Conservation (phyloP, 805 yeast genomes). For the Hyphopichia homilentoma region DNA sequence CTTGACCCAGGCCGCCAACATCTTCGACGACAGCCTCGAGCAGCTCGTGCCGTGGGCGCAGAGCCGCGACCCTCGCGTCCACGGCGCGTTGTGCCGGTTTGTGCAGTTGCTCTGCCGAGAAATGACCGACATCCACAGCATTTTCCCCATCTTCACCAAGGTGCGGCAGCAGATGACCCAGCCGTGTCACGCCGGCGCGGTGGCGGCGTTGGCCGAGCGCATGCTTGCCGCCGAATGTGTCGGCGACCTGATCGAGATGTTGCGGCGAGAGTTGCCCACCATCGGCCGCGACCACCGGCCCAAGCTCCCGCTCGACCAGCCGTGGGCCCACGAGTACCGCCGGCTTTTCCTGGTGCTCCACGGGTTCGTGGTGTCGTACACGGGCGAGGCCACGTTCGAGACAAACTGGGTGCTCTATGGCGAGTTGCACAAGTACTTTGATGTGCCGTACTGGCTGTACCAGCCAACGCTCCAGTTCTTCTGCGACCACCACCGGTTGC, state of each 20-base stretch:
- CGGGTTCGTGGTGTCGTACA: slow-evolving; percentile 26
- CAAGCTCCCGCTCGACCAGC: slow-evolving; percentile 23
- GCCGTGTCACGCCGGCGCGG: slow-evolving; percentile 23
- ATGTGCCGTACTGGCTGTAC: slow-evolving; percentile 56
- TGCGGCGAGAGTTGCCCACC: slow-evolving; percentile 37
- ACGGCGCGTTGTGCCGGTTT: slow-evolving; percentile 42
- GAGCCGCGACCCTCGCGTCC: slow-evolving; percentile 30
- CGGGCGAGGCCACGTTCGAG: slow-evolving; percentile 28
- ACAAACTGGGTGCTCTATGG: slow-evolving; percentile 61
- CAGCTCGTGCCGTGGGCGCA: slow-evolving; percentile 19
- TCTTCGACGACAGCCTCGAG: slow-evolving; percentile 30
- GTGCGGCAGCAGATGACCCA: slow-evolving; percentile 34
- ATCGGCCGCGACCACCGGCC: slow-evolving; percentile 24
- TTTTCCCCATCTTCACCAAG: slow-evolving; percentile 30
- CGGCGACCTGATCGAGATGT: slow-evolving; percentile 39
- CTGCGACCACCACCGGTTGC: slow-evolving; percentile 50
- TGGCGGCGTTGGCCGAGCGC: slow-evolving; percentile 21
- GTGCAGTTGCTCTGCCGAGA: slow-evolving; percentile 31
- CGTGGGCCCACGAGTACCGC: slow-evolving; percentile 22
- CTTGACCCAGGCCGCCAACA: slow-evolving; percentile 17
- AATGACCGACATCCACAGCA: slow-evolving; percentile 17
- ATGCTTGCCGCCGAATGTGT: slow-evolving; percentile 34
- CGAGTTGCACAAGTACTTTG: slow-evolving; percentile 51
- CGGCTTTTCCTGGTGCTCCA: slow-evolving; percentile 26
- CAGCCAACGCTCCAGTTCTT: slow-evolving; percentile 57